phyloP scores from a whole-genome alignment of 306 rosid species.

The Hippophae rhamnoides region DNA sequence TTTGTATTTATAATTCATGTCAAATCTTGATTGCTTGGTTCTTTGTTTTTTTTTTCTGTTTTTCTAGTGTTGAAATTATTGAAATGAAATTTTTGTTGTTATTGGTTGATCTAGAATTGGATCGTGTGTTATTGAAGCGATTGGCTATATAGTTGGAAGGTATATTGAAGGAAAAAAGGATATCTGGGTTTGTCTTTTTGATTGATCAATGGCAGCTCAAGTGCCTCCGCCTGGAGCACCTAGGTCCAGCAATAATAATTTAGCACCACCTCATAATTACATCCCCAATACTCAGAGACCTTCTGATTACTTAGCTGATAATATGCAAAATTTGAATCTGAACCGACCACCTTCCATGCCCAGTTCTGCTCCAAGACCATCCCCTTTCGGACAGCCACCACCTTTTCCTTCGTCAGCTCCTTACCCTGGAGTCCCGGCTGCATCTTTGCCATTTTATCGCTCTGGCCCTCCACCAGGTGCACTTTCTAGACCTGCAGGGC shows the following conservation, averaged over 20 bases:
- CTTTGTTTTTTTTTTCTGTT: too few relatives aligned
- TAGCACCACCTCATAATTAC: constrained; percentile 56
- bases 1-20: too few relatives aligned
- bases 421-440: constrained; percentile 37
- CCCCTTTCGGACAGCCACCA: constrained; percentile 56
- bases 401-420: constrained; percentile 44
- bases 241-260: constrained; percentile 44
- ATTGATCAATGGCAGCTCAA: constrained; percentile 65
- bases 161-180: constrained; percentile 12
- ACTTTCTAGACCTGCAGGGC: constrained; percentile 34
- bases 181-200: constrained; percentile 27
- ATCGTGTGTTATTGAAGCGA: constrained; percentile 25
- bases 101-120: constrained; percentile 14
- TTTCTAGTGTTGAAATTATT: too few relatives aligned
- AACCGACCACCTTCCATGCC: constrained; percentile 62
- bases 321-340: constrained; percentile 65
- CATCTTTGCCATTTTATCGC: constrained; percentile 42
- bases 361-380: constrained; percentile 59
- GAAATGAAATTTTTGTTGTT: background rate
- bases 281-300: constrained; percentile 40
- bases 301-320: constrained; percentile 45
- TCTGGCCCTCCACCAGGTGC: constrained; percentile 61
- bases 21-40: too few relatives aligned
- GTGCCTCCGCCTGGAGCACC: constrained; percentile 99
- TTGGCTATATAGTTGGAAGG: background rate